Conservation (phyloP, 345 rosid species). For the Gossypium thurberi region DNA sequence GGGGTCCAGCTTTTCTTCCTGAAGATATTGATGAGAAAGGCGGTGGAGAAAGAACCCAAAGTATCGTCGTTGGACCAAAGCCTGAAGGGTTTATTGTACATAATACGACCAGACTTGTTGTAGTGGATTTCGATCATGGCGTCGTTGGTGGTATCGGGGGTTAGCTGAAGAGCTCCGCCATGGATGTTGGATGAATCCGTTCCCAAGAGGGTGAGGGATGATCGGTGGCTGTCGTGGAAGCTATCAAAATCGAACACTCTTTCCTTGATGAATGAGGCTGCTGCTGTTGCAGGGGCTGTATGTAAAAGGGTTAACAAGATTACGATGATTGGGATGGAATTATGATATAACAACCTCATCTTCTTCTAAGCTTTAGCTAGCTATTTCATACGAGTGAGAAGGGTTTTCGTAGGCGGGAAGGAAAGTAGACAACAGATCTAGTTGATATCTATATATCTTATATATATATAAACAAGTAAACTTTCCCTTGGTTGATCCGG, state of each 20-base stretch:
- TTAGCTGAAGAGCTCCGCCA: slow-evolving; percentile 25
- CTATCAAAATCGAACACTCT: background rate
- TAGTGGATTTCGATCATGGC: background rate
- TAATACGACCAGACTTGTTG: slow-evolving; percentile 31
- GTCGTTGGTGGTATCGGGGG: slow-evolving; percentile 18
- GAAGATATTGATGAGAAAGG: slow-evolving; percentile 28
- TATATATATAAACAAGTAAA: background rate
- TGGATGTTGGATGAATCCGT: background rate
- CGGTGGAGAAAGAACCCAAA: slow-evolving; percentile 29
- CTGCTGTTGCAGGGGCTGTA: background rate
- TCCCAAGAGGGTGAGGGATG: slow-evolving; percentile 4
- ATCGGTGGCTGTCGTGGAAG: background rate
- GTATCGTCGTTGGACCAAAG: slow-evolving; percentile 10
- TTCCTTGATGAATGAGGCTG: background rate
- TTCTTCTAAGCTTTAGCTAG: background rate
- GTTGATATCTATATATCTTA: background rate
- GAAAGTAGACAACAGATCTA: background rate
- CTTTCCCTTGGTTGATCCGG: background rate
- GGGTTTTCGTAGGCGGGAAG: background rate
- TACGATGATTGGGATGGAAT: background rate
- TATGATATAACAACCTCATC: background rate
- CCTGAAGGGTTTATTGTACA: slow-evolving; percentile 25
- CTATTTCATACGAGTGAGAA: background rate
- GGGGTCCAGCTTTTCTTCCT: background rate
- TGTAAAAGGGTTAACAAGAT: background rate